A percentile compares a stretch with the other conserved stretches of the same genome.
These are phyloP conservation scores for Tulasnella sp. DNA, from an alignment of 768 basidiomycete genomes.

Conservation along the genomic window DNA sequence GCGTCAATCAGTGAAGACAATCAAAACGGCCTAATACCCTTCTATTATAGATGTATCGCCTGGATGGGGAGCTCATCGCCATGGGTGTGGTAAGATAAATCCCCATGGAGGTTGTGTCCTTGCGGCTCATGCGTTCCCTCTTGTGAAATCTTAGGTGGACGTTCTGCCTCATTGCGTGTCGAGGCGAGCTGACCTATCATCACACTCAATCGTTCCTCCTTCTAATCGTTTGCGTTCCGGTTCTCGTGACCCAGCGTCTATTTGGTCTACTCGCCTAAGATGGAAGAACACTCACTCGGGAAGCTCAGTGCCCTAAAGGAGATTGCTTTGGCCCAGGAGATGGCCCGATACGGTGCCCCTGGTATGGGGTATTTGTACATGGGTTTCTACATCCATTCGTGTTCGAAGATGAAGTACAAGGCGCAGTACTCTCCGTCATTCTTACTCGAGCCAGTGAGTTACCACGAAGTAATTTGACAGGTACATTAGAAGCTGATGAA, in stretches of 20 bases:
- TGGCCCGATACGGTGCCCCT: conserved; percentile 54
- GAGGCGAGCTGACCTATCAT: not conserved
- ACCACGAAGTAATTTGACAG: not conserved
- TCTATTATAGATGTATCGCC: conserved; percentile 53
- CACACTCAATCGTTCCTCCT: no score
- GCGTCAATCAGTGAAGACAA: no score
- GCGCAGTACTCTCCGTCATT: conserved; percentile 86
- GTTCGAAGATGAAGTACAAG: conserved; percentile 94
- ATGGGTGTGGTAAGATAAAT: conserved; percentile 46
- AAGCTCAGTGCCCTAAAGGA: conserved; percentile 88
- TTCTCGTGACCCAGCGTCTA: conserved; percentile 63
- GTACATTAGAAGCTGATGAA: not conserved
- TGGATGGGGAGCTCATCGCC: conserved; percentile 75
- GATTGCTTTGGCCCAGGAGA: conserved; percentile 60
- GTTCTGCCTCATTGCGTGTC: conserved; percentile 73
- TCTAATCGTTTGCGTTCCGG: no score
- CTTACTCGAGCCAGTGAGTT: conserved; percentile 69
- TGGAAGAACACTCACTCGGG: conserved; percentile 62
- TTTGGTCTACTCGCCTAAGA: conserved; percentile 74
- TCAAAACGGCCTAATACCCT: no score
- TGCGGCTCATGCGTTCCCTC: not conserved
- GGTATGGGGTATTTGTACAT: conserved; percentile 69
- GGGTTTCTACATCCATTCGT: conserved; percentile 91
- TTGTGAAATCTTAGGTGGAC: conserved; percentile 41
- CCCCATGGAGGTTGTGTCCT: no score